These are phyloP conservation scores for Amphibolis antarctica DNA, from an alignment of 106 monocot species.

Conservation along the genomic window DNA sequence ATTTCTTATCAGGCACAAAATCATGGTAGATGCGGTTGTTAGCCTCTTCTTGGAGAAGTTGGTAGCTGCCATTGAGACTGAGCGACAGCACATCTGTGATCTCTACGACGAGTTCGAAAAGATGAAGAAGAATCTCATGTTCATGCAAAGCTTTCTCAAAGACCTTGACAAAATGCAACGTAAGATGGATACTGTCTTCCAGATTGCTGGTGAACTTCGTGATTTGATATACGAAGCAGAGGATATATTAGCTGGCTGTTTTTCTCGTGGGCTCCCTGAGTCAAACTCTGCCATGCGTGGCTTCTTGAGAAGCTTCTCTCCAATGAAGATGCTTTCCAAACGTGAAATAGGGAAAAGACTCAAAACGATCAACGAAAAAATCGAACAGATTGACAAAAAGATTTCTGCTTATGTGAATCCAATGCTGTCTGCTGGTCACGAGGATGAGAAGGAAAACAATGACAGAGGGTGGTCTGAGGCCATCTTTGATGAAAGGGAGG, in stretches of 20 bases:
- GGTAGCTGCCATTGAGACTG: not conserved
- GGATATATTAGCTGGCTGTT: slow-evolving; percentile 2
- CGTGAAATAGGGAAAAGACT: not conserved
- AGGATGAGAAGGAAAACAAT: not conserved
- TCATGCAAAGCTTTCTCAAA: slow-evolving; percentile 2
- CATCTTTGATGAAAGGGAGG: not conserved
- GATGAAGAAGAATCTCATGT: not conserved
- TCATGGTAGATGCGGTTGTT: slow-evolving; percentile 8
- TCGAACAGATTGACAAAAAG: not conserved
- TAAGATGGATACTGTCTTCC: not conserved
- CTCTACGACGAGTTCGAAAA: not conserved
- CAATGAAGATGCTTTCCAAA: not conserved
- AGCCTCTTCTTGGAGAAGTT: slow-evolving; percentile 3
- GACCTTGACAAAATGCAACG: not conserved
- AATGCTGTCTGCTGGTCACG: not conserved
- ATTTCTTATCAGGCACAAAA: too few species aligned
- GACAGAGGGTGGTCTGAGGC: not conserved
- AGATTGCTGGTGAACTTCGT: not conserved
- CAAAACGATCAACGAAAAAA: not conserved
- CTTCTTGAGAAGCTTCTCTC: not conserved
- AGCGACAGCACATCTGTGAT: not conserved
- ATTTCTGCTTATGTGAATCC: not conserved
- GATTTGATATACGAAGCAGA: slow-evolving; percentile 5
- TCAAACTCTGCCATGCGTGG: not conserved
- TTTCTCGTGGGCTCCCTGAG: not conserved